A percentile compares a stretch with the other conserved stretches of the same genome.
These are phyloP conservation scores for Schrenkiella parvula DNA, from an alignment of 345 rosid genomes.

Conservation along the genomic window DNA sequence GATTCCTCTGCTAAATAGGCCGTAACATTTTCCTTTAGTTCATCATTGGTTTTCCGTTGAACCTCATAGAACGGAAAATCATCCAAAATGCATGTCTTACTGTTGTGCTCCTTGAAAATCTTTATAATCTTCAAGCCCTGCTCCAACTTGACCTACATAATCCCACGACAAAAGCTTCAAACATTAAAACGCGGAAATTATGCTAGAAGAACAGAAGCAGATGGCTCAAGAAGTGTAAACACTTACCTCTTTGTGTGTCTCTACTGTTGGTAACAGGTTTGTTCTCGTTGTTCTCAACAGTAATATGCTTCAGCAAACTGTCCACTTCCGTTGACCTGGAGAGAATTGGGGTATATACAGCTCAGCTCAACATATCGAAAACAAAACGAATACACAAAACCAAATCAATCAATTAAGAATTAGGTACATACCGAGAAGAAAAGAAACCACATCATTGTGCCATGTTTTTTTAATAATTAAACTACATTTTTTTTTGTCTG, in stretches of 20 bases:
- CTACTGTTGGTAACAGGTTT: slow-evolving; percentile 86
- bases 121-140: slow-evolving; percentile 43
- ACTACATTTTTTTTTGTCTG: too few species aligned
- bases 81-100: slow-evolving; percentile 45
- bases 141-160: slow-evolving; percentile 42
- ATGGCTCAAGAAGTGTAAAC: not conserved
- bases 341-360: not conserved
- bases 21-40: slow-evolving; percentile 21
- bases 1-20: slow-evolving; percentile 18
- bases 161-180: not conserved
- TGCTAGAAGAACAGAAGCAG: not conserved
- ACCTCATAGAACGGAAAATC: slow-evolving; percentile 52
- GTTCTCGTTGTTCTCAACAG: slow-evolving; percentile 81
- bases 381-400: not conserved
- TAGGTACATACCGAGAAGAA: slow-evolving; percentile 62
- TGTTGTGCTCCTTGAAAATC: slow-evolving; percentile 39
- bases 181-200: not conserved
- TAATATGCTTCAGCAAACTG: slow-evolving; percentile 77
- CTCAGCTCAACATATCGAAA: not conserved
- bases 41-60: slow-evolving; percentile 33
- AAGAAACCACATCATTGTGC: too few species aligned
- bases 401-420: not conserved
- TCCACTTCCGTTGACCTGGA: slow-evolving; percentile 78
- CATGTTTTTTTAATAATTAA: too few species aligned
- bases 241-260: slow-evolving; percentile 79